phyloP scores from a whole-genome alignment of 2,329 filamentous ascomycete species.

The Cytospora chrysosperma region DNA sequence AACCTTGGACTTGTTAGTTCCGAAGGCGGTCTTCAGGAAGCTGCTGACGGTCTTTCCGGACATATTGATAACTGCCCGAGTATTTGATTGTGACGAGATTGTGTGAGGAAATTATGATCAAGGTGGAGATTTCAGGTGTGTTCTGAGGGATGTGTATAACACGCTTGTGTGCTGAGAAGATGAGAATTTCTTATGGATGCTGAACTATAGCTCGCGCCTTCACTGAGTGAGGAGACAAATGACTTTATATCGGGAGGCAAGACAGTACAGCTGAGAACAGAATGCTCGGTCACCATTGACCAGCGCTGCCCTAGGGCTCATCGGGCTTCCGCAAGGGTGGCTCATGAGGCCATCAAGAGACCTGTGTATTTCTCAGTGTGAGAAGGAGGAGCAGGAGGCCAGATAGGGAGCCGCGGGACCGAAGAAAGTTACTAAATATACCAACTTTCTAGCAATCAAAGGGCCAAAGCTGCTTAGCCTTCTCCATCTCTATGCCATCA shows the following conservation, averaged over 20 bases:
- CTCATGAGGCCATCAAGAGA: not conserved
- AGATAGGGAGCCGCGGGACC: not conserved
- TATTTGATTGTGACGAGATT: not conserved
- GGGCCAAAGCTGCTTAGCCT: conserved; percentile 3
- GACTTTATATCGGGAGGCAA: not conserved
- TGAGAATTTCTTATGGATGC: not conserved
- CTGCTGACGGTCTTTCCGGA: not conserved
- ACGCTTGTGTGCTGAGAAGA: not conserved
- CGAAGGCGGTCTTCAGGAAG: not conserved
- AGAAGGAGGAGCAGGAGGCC: not conserved
- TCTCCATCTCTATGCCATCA: not conserved
- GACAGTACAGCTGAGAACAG: not conserved
- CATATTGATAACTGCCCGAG: not conserved
- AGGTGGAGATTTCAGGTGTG: not conserved
- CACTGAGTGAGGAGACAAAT: not conserved
- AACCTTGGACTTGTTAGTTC: not conserved
- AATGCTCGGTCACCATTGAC: not conserved
- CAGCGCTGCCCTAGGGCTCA: not conserved
- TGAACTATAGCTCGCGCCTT: not conserved
- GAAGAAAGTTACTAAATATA: not conserved
- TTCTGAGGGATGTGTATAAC: not conserved
- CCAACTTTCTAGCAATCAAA: not conserved
- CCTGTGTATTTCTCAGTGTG: not conserved
- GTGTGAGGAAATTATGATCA: not conserved
- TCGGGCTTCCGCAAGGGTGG: not conserved